These are phyloP conservation scores for Aureobasidium sp. DNA, from an alignment of 2,329 filamentous ascomycete species.

Conservation along the genomic window DNA sequence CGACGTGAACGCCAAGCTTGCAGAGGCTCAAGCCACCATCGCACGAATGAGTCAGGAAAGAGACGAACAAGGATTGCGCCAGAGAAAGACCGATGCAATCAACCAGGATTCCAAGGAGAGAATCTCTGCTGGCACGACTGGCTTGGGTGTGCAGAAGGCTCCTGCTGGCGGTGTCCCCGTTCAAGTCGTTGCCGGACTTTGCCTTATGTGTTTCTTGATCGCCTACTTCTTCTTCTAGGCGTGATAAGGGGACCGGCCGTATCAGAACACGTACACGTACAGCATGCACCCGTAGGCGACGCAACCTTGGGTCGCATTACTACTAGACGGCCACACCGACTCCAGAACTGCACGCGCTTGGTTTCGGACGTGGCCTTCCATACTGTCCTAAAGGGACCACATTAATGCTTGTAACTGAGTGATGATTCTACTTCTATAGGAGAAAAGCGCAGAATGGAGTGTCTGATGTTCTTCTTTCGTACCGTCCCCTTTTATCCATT, in stretches of 20 bases:
- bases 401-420: conserved; percentile 4
- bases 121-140: conserved; percentile 41
- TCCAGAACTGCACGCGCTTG: background rate
- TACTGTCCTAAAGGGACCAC: background rate
- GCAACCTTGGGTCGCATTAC: background rate
- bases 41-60: conserved; percentile 55
- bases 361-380: background rate
- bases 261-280: background rate
- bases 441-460: background rate
- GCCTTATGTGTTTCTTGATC: conserved; percentile 82
- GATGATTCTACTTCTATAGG: background rate
- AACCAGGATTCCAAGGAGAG: conserved; percentile 43
- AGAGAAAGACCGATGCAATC: conserved; percentile 58
- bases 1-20: conserved; percentile 64
- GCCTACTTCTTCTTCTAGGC: conserved; percentile 92
- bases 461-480: background rate
- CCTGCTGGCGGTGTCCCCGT: conserved; percentile 70
- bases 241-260: background rate
- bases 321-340: background rate
- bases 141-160: conserved; percentile 45
- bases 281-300: background rate
- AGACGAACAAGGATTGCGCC: conserved; percentile 62
- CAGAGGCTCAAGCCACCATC: conserved; percentile 66
- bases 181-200: conserved; percentile 73
- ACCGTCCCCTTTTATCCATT: background rate